Evolutionary conservation across 441 rosid species (phyloP).

Genomic region (Pelargonium citronellum): DNA sequence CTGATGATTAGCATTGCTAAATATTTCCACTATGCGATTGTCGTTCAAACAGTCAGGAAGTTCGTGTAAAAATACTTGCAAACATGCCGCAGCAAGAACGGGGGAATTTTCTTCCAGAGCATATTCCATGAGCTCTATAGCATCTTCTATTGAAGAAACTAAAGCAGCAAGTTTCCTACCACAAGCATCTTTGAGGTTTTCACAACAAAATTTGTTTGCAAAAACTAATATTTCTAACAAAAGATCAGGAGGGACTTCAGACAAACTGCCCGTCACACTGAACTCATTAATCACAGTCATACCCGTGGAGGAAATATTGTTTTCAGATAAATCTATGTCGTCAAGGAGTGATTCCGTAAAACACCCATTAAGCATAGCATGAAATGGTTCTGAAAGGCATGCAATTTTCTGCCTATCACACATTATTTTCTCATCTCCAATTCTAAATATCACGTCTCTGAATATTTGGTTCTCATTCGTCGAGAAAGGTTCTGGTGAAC

Average conservation of each 20-base stretch:
- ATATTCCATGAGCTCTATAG: conserved; percentile 82
- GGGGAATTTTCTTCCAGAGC: conserved; percentile 75
- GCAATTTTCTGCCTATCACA: conserved; percentile 83
- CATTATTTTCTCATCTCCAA: conserved; percentile 65
- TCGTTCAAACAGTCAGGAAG: conserved; percentile 75
- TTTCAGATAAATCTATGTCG: conserved; percentile 80
- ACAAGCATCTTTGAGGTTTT: conserved; percentile 76
- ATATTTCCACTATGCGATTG: conserved; percentile 56
- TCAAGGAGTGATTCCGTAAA: conserved; percentile 75
- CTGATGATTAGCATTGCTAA: conserved; percentile 44
- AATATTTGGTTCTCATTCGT: conserved; percentile 29
- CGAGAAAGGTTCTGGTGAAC: conserved; percentile 33
- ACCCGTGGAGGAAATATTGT: conserved; percentile 62
- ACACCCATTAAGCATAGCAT: conserved; percentile 82
- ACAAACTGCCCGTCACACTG: conserved; percentile 52
- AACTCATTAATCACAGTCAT: conserved; percentile 65
- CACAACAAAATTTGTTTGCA: conserved; percentile 87
- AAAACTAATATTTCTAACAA: conserved; percentile 75
- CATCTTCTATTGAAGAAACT: conserved; percentile 62
- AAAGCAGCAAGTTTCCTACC: conserved; percentile 73
- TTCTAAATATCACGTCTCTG: conserved; percentile 54
- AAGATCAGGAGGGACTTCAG: conserved; percentile 46
- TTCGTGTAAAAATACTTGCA: conserved; percentile 68
- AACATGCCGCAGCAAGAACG: conserved; percentile 77
- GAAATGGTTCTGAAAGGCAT: conserved; percentile 74